A percentile compares a stretch with the other conserved stretches of the same genome.
These are phyloP conservation scores for Massarina eburnea DNA, from an alignment of 2,329 filamentous ascomycete species.

Conservation along the genomic window DNA sequence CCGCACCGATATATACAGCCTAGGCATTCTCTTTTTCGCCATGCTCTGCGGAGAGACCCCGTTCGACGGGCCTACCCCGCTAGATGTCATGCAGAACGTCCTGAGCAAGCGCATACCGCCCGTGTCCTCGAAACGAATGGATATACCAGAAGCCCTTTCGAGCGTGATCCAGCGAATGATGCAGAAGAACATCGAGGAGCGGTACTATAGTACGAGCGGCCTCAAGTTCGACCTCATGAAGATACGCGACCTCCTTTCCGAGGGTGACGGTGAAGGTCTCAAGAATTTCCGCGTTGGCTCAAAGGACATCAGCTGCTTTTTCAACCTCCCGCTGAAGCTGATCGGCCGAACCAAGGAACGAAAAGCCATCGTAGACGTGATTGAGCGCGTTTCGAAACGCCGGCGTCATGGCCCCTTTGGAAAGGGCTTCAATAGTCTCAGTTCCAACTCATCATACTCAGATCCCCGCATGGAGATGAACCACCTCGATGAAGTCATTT, in stretches of 20 bases:
- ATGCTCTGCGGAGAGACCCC: conserved; percentile 70
- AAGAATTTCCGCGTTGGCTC: conserved; percentile 74
- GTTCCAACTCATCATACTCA: conserved; percentile 56
- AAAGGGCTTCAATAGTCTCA: conserved; percentile 52
- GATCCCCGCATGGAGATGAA: conserved; percentile 52
- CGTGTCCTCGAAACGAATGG: conserved; percentile 74
- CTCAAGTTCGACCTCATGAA: conserved; percentile 77
- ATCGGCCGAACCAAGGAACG: conserved; percentile 77
- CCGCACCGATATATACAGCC: conserved; percentile 89
- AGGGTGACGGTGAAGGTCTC: conserved; percentile 72
- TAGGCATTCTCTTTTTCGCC: conserved; percentile 87
- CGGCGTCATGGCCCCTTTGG: conserved; percentile 49
- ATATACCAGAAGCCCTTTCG: conserved; percentile 80
- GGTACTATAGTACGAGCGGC: conserved; percentile 77
- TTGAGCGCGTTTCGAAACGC: conserved; percentile 72
- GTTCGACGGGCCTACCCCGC: conserved; percentile 75
- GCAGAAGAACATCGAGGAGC: conserved; percentile 80
- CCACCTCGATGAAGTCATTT: conserved; percentile 53
- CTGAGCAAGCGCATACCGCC: conserved; percentile 76
- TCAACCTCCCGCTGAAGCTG: conserved; percentile 79
- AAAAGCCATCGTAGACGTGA: conserved; percentile 65
- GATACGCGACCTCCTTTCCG: conserved; percentile 72
- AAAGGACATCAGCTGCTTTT: conserved; percentile 91
- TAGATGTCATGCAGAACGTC: conserved; percentile 91
- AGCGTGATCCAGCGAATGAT: conserved; percentile 90